These are phyloP conservation scores for Jasminum sambac DNA, from an alignment of 257 asterid species.

Conservation along the genomic window DNA sequence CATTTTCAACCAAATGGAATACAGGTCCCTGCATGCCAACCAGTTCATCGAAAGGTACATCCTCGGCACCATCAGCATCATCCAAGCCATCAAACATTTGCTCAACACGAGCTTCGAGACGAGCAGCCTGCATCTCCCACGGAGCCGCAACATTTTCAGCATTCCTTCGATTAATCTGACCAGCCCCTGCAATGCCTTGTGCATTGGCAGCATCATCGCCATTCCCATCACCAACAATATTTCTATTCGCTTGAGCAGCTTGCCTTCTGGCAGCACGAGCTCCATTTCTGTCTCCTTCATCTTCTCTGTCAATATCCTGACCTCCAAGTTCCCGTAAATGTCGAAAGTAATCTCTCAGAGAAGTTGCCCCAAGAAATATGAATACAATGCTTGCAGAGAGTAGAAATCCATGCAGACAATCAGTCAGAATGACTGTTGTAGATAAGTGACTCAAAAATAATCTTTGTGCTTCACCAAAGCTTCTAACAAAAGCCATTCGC, in stretches of 20 bases:
- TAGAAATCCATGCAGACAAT: constrained; percentile 95
- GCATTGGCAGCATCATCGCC: constrained; percentile 86
- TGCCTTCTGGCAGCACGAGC: constrained; percentile 92
- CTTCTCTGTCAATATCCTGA: constrained; percentile 93
- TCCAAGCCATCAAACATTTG: constrained; percentile 99
- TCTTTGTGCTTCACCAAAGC: constrained; percentile 87
- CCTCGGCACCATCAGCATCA: constrained; percentile 99
- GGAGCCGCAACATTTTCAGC: constrained; percentile 98
- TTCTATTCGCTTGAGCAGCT: constrained; percentile 78
- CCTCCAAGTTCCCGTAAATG: constrained; percentile 96
- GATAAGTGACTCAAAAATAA: constrained; percentile 86
- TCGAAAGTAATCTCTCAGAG: constrained; percentile 92
- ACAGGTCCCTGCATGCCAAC: constrained; percentile 99
- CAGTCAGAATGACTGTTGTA: constrained; percentile 79
- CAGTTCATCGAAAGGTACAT: constrained; percentile 98
- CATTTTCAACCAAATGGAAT: constrained; percentile 95
- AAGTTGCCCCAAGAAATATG: constrained; percentile 97
- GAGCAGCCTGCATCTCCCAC: constrained; percentile 99
- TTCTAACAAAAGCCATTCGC: constrained; percentile 94
- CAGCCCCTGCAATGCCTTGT: constrained; percentile 91
- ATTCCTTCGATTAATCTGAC: constrained; percentile 82
- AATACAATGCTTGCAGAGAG: constrained; percentile 97
- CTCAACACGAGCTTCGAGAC: constrained; percentile 97
- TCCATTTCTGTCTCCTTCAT: constrained; percentile 90
- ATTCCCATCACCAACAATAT: constrained; percentile 68